Percentiles rank a stretch among this genome's conserved stretches.
Conservation (phyloP, 169 alveolate species). For the Condylostoma magnum region DNA sequence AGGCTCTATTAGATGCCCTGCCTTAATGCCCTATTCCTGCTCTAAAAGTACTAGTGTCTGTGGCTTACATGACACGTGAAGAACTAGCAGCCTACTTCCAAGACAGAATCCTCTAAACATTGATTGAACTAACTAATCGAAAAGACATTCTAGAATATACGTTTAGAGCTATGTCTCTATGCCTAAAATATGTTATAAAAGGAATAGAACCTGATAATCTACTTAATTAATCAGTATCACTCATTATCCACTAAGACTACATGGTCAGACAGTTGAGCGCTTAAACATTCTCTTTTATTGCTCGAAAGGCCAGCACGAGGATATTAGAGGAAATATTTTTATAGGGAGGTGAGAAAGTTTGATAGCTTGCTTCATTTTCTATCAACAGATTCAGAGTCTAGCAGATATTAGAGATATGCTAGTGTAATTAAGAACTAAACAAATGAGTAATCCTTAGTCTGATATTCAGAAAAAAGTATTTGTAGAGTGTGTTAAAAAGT, state of each 20-base stretch:
- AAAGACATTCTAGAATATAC: not conserved
- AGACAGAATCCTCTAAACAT: no score
- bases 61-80: no score
- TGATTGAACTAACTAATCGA: no score
- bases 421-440: not conserved
- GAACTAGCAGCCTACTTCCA: no score
- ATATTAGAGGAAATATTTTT: not conserved
- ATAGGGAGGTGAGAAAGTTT: not conserved
- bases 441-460: not conserved
- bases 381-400: not conserved
- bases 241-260: not conserved
- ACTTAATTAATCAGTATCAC: not conserved
- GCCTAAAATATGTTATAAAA: not conserved
- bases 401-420: not conserved
- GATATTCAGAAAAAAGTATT: not conserved
- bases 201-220: not conserved
- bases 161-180: not conserved
- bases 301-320: not conserved
- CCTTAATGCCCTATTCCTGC: no score
- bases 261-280: constrained; percentile 1
- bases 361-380: not conserved
- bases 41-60: no score
- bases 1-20: no score
- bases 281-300: constrained; percentile 8
- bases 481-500: not conserved